Evolutionary conservation across 805 yeast genomes (phyloP), one percentile per base, ranked within the genome.

Genomic region (Scheffersomyces lignosus): DNA sequence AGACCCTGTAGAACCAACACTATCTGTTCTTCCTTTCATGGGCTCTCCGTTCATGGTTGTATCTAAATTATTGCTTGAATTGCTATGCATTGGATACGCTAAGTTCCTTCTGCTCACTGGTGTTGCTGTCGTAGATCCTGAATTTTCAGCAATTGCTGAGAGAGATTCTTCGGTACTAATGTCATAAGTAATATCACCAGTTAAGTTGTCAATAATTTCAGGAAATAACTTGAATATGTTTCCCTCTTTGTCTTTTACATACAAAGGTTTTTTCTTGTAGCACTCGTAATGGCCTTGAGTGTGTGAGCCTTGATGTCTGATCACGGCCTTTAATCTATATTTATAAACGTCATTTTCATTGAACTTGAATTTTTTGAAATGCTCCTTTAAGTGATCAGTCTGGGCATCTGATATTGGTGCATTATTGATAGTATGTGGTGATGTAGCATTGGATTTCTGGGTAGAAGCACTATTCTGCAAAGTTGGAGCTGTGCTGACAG

Each of bases 261-360:
- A 73, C 3, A 73, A 56, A 2, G 93, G 91, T 54, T 89, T 90
- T 32, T 79, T 80, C 44, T 85, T 81, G 56, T 79, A 87, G 50
- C 96, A 87, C 51, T 90, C 96, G 56, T 89, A 90, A 54, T 90
- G 98, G 1, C 98, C 98, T 29, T 80, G 77, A 15, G 81, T 74
- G 59, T 90, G 97, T 1, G 91, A 80, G 0, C 99, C 99, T 31
- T 81, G 78, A 56, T 93, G 98, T 46, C 89, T 75, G 14, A 93
- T 80, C 43, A 87, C 66, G 0, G 96, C 84, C 43, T 73, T 76
- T 25, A 93, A 68, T 41, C 68, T 66, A 56, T 87, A 89, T 27
- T 64, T 71, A 41, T 60, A 65, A 23, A 54, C 56, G 44, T 65
- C 70, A 39, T 67, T 66, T 6, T 65, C 72, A 46, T 60, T 61